phyloP scores from a whole-genome alignment of 805 yeast species.

The Naumovozyma baii region DNA sequence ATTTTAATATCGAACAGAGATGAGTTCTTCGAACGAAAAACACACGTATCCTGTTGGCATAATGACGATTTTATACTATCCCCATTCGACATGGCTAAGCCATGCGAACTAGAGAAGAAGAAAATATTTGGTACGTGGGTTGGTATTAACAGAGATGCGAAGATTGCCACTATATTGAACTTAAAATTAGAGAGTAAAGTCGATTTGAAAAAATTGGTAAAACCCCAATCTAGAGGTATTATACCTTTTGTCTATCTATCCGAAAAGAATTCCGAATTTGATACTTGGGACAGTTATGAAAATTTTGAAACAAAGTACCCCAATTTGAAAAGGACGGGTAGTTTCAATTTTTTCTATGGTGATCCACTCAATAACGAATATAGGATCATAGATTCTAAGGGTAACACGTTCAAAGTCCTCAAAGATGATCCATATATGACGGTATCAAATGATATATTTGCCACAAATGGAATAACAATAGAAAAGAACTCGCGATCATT shows the following conservation, averaged over 20 bases:
- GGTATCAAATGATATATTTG: constrained; percentile 27
- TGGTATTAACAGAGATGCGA: constrained; percentile 52
- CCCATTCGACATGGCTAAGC: constrained; percentile 59
- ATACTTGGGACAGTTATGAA: constrained; percentile 22
- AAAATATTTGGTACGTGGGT: constrained; percentile 87
- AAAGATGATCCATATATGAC: constrained; percentile 15
- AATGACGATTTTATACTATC: constrained; percentile 36
- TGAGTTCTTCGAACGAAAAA: constrained; percentile 68
- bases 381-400: constrained; percentile 22
- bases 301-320: constrained; percentile 17
- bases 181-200: constrained; percentile 37
- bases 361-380: constrained; percentile 18
- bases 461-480: neutral
- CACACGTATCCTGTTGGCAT: constrained; percentile 44
- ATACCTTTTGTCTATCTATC: constrained; percentile 35
- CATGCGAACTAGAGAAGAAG: constrained; percentile 25
- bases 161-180: constrained; percentile 67
- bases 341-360: constrained; percentile 33
- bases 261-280: constrained; percentile 13
- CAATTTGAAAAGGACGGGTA: constrained; percentile 17
- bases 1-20: constrained; percentile 78
- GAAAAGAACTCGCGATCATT: constrained; percentile 12
- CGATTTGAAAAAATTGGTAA: constrained; percentile 1
- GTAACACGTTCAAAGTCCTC: constrained; percentile 25
- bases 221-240: constrained; percentile 35